Conservation (phyloP, 345 rosid genomes). For the Excoecaria agallocha region DNA sequence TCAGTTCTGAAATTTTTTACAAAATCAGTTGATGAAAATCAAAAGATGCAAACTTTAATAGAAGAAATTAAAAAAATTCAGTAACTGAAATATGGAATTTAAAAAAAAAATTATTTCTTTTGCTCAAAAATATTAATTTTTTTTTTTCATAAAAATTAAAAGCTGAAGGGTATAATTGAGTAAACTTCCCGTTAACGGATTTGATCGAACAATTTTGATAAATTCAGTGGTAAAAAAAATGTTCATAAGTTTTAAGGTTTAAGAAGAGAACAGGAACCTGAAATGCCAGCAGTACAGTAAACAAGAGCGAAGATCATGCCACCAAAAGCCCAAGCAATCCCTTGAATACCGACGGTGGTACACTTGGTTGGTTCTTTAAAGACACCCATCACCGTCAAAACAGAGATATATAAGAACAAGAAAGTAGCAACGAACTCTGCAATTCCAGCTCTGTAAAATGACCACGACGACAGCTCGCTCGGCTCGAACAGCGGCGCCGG, state of each 20-base stretch:
- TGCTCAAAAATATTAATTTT: no score
- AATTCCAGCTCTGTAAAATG: slow-evolving; percentile 23
- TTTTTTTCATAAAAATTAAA: no score
- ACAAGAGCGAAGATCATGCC: slow-evolving; percentile 27
- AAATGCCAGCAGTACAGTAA: slow-evolving; percentile 24
- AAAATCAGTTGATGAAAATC: no score
- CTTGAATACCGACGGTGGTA: slow-evolving; percentile 19
- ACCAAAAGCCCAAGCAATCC: slow-evolving; percentile 26
- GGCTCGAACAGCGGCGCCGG: slow-evolving; percentile 19
- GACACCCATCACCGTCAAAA: slow-evolving; percentile 24
- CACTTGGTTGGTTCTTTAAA: slow-evolving; percentile 8
- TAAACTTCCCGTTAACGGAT: no score
- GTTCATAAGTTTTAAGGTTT: background rate
- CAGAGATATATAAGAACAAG: slow-evolving; percentile 20
- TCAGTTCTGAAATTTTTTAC: no score
- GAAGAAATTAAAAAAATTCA: no score
- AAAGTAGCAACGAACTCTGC: slow-evolving; percentile 24
- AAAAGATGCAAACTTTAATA: no score
- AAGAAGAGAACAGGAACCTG: slow-evolving; percentile 9
- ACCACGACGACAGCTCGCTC: slow-evolving; percentile 17
- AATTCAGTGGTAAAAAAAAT: no score
- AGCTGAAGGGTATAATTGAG: no score
- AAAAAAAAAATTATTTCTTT: no score
- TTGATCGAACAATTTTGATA: no score
- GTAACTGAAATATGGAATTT: no score